A percentile compares a stretch with the other conserved stretches of the same genome.
Evolutionary conservation across 140 eudicot species (phyloP).

Genomic region (Cichorium intybus): DNA sequence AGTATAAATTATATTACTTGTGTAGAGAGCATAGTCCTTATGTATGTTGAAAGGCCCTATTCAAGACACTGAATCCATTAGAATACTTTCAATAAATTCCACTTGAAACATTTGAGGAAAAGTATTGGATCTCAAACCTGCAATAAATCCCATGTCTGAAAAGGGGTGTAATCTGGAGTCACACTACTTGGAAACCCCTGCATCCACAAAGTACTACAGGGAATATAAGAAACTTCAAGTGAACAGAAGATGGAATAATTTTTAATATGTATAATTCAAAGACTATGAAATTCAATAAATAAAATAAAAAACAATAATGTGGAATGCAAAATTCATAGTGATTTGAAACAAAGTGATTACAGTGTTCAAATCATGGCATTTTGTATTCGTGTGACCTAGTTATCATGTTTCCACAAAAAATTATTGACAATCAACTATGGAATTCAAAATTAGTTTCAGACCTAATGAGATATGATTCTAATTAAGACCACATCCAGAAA

Average conservation of each 20-base stretch:
- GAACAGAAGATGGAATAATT: background rate
- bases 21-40: conserved; percentile 94
- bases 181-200: conserved; percentile 95
- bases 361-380: background rate
- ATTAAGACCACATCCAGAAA: too few relatives aligned
- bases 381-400: background rate
- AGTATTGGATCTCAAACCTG: conserved; percentile 46
- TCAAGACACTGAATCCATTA: conserved; percentile 1
- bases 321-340: background rate
- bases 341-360: conserved; percentile 1
- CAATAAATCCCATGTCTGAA: conserved; percentile 82
- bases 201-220: conserved; percentile 1
- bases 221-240: background rate
- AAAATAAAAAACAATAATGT: too few relatives aligned
- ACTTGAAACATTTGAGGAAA: background rate
- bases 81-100: background rate
- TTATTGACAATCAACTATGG: background rate
- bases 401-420: conserved; percentile 1
- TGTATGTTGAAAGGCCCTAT: conserved; percentile 86
- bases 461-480: background rate
- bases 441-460: too few relatives aligned
- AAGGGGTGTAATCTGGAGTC: conserved; percentile 86
- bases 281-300: too few relatives aligned
- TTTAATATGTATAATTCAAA: too few relatives aligned
- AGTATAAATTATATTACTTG: conserved; percentile 49